These are phyloP conservation scores for Fibroporia radiculosa DNA, from an alignment of 768 basidiomycete genomes.

Conservation along the genomic window DNA sequence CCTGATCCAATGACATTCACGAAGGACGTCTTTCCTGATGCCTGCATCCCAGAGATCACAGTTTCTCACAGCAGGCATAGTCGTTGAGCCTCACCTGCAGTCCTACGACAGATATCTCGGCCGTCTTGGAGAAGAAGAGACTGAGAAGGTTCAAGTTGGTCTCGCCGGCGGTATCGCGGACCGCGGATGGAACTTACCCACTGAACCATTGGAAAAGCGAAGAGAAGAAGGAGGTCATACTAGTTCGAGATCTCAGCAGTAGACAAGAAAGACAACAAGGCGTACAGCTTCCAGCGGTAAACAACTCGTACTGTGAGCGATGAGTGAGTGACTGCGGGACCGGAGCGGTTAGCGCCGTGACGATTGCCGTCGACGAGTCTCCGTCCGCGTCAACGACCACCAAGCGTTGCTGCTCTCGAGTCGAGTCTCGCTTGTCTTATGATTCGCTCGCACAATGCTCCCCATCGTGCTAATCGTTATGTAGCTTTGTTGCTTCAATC, in stretches of 20 bases:
- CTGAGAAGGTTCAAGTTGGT: constrained; percentile 25
- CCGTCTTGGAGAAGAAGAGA: constrained; percentile 80
- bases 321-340: no score
- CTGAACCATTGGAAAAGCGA: constrained; percentile 53
- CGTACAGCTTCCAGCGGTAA: neutral
- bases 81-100: constrained; percentile 48
- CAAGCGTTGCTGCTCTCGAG: no score
- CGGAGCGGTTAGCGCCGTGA: no score
- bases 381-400: no score
- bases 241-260: no score
- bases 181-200: constrained; percentile 26
- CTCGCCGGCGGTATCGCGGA: neutral
- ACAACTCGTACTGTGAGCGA: neutral
- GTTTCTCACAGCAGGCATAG: neutral
- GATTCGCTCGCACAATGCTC: no score
- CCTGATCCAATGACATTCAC: constrained; percentile 88
- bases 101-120: constrained; percentile 89
- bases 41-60: constrained; percentile 35
- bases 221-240: constrained; percentile 35
- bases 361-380: no score
- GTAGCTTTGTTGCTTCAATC: no score
- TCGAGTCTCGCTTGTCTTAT: no score
- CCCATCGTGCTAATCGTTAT: no score
- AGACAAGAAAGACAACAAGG: no score
- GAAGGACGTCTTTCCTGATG: constrained; percentile 92